A percentile compares a stretch with the other conserved stretches of the same genome.
Conservation (phyloP, 495 filamentous ascomycete genomes). For the Penicillium flavigenum region DNA sequence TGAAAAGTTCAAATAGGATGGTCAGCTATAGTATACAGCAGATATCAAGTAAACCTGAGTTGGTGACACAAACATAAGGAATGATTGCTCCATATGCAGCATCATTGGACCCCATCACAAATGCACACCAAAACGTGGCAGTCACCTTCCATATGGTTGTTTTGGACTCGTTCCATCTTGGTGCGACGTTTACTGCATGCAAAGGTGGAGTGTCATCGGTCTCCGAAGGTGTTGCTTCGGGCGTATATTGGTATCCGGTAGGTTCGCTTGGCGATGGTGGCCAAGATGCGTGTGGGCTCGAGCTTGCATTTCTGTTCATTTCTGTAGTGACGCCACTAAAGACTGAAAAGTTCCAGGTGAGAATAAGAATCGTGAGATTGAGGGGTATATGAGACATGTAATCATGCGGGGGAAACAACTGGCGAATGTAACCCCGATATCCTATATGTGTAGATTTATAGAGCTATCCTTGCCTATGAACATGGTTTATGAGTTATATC, state of each 20-base stretch:
- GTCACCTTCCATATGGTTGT: constrained; percentile 24
- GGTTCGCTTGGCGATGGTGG: neutral
- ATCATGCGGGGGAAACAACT: constrained; percentile 1
- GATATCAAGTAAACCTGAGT: neutral
- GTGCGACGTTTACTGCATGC: constrained; percentile 21
- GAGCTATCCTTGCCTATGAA: neutral
- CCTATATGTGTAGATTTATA: neutral
- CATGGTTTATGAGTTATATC: neutral
- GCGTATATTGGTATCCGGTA: neutral
- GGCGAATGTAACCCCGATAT: constrained; percentile 6
- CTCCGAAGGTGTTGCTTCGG: neutral
- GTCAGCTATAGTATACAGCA: neutral
- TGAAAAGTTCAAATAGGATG: constrained; percentile 19
- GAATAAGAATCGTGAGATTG: neutral
- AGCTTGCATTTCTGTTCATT: neutral
- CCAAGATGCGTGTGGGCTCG: neutral
- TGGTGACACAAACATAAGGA: constrained; percentile 35
- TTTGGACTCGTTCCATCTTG: constrained; percentile 29
- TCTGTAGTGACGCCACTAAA: neutral
- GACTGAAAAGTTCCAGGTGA: neutral
- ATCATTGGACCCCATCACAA: constrained; percentile 75
- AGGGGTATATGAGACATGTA: neutral
- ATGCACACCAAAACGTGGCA: constrained; percentile 23
- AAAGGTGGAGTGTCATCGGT: constrained; percentile 14
- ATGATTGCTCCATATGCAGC: constrained; percentile 65